Base-by-base conservation (phyloP, 495 filamentous ascomycete species). In the Tuber microsphaerosporum region DNA sequence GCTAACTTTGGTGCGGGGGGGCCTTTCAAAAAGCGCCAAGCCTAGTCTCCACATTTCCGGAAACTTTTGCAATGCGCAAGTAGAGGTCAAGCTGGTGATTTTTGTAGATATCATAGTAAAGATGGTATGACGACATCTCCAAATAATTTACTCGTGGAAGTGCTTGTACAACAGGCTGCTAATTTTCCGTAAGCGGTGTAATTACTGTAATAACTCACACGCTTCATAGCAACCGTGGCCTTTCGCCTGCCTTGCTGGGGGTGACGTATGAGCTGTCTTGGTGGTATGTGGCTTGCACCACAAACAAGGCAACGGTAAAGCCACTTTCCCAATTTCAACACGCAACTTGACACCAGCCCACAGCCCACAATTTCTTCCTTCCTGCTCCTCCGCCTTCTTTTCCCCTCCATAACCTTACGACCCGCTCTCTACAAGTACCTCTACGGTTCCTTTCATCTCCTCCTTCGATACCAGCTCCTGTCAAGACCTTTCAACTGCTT, bases 241-340 rank as follows among this genome's bases (percentile, higher is more conserved):
- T 65, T 65, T 34, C 12, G 2, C 9, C 10, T 34, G 14, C 12
- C 26, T 65, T 65, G 26, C 12, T 5, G 5, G 14, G 56, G 26
- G 75, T 76, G 75, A 76, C 75, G 75, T 76, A 73, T 73, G 71
- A 31, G 34, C 45, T 43, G 71, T 75, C 69, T 42, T 22, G 73
- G 56, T 61, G n/a, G 31, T n/a, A 76, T 69, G 68, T 76, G 74
- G 74, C 74, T 74, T 76, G 74, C 44, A 51, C 74, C 17, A 76
- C 71, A 44, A 69, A 73, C 71, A 73, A 20, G 71, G 34, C 37
- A 76, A 65, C 26, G 56, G 5, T 34, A 34, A 65, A 65, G 56
- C 56, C 56, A 61, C 56, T 34, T 65, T 65, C 31, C 56, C 12
- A 34, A 17, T 65, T 7, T 65, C 26, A 34, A 34, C 56, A 26